Evolutionary conservation across 306 rosid species (phyloP), one percentile per base, ranked within the genome.

Genomic region (Glycine latifolia): DNA sequence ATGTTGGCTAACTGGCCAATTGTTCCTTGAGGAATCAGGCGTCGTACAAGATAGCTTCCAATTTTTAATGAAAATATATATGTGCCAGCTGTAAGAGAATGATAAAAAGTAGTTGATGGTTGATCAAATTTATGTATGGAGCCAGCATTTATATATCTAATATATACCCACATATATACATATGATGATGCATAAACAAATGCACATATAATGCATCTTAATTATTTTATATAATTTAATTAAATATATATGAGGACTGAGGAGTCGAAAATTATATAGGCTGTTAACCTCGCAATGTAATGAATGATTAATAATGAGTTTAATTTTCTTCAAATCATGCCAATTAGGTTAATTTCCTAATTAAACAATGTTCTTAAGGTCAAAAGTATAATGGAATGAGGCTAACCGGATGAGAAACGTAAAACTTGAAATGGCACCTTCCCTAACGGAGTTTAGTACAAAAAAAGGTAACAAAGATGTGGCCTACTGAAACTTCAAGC

Each of bases 21-120:
- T 81, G 80, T 76, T 76, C 31, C 49, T 71, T 33, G 68, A 67
- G 87, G 82, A 33, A 31, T 79, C 58, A 60, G 39, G 56, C 73
- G 8, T 60, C 41, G 52, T 12, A 43, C 3, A 4, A 59, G 41
- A 50, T 17, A 50, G 55, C 71, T 70, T 70, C 74, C 67, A 60
- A 50, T 43, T 77, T 77, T 70, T 7, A 55, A 47, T 46, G 31
- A 26, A 26, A 26, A 39, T 1, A 47, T 47, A 47, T 46, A 46
- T 63, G 43, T 43, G 8, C 7, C 17, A 50, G 50, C 31, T 26
- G 31, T 26, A 26, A 26, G 11, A 67, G 54, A 53, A 67, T 53
- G 56, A 54, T 1, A 5, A 67, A 12, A 14, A 7, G 7, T 17
- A 78, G 82, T 33, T 47, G 10, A 14, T 75, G 61, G 15, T 13